Evolutionary conservation across 805 yeast species (phyloP).

Genomic region (Metschnikowia santaceciliae): DNA sequence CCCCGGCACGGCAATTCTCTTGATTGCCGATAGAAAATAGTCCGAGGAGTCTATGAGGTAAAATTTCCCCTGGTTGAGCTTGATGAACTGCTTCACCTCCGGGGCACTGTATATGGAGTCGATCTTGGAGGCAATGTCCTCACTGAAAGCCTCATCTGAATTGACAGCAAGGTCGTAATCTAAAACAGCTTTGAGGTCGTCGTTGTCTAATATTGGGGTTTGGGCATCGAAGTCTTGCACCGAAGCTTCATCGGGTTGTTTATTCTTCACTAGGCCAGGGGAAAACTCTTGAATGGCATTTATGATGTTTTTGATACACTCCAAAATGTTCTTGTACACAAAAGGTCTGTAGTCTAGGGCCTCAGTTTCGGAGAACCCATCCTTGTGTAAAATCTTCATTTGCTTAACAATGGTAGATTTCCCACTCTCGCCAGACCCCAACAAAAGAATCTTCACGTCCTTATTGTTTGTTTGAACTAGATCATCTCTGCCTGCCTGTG

Average conservation of each 20-base stretch:
- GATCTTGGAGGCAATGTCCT: slow-evolving; percentile 46
- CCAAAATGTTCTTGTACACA: slow-evolving; percentile 72
- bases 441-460: slow-evolving; percentile 68
- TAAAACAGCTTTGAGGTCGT: slow-evolving; percentile 43
- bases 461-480: slow-evolving; percentile 20
- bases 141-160: slow-evolving; percentile 50
- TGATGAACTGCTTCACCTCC: slow-evolving; percentile 53
- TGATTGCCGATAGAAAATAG: slow-evolving; percentile 67
- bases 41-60: slow-evolving; percentile 83
- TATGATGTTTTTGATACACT: slow-evolving; percentile 67
- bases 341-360: slow-evolving; percentile 70
- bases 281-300: slow-evolving; percentile 58
- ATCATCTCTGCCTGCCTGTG: slow-evolving; percentile 5
- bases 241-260: slow-evolving; percentile 12
- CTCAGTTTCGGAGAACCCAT: slow-evolving; percentile 70
- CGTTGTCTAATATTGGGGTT: slow-evolving; percentile 23
- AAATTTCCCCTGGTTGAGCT: slow-evolving; percentile 61
- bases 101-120: slow-evolving; percentile 52
- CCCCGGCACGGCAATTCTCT: slow-evolving; percentile 53
- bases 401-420: slow-evolving; percentile 79
- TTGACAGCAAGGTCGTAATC: slow-evolving; percentile 50
- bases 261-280: slow-evolving; percentile 30
- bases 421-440: slow-evolving; percentile 88
- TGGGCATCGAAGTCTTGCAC: slow-evolving; percentile 3
- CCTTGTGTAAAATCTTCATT: slow-evolving; percentile 72